Evolutionary conservation across 108 stramenopile species (phyloP), one percentile per base, ranked within the genome.

Genomic region (Fragilariopsis cylindrus): DNA sequence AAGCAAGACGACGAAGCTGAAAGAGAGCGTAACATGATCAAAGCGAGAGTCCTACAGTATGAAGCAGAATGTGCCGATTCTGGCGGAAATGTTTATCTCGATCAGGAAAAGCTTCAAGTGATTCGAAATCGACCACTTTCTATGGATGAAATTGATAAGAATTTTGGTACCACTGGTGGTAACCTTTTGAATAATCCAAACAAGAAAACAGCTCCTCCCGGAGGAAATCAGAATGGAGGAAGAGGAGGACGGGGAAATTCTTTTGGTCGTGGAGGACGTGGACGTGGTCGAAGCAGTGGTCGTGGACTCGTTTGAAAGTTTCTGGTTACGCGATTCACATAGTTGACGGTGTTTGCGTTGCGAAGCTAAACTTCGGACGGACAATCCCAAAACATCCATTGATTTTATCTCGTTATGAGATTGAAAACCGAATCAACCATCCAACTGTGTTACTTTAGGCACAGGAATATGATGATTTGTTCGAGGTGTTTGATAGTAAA

Each of bases 1-100:
- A 93, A 86, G 79, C 83, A 90, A 80, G 95, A 93, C 72, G 92
- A 90, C 49, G 91, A 87, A 78, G 95, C 92, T 4, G 89, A 88
- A 8, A 79, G 84, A 71, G 95, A 96, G 73, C 88, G 87, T n/a
- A 90, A 96, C 54, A 57, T 87, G 72, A 82, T 96, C 73, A 96
- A 96, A 75, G 85, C 84, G 6, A 82, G 88, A 41, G 92, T 96
- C 44, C 49, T 96, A 44, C 91, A 90, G 70, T 96, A 96, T 58
- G 92, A 92, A 49, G 91, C 91, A 13, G 94, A 93, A 65, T 87
- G 88, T 67, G 88, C 90, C n/a, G 88, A 85, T 62, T 71, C 85
- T 7, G 74, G 76, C 9, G 57, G 64, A 13, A 93, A 94, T 77
- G 86, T 96, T 6, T 96, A 96, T 76, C 84, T 96, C 56, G 91